Base-by-base conservation (phyloP, 352 stramenopile genomes). In the Phytophthora lateralis region DNA sequence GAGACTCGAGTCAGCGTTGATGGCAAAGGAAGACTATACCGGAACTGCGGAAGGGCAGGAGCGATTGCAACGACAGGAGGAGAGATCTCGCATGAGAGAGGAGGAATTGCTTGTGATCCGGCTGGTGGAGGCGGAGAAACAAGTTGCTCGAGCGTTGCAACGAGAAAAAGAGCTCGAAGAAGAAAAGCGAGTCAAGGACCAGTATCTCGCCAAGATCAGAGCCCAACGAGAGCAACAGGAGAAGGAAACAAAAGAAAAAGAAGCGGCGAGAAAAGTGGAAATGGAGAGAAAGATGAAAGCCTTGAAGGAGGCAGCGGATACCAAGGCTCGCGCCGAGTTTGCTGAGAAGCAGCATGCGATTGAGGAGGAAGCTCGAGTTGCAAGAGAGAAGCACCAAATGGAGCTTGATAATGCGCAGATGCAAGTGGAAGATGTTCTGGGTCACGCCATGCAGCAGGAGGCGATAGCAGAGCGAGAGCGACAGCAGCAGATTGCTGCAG, bases 11-110 rank as follows among this genome's bases (percentile, higher is more conserved):
- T 48, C 76, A 21, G 30, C 45, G 26, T 50, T 78, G 29, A 92
- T 90, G 83, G 47, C 65, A 5, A 71, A 55, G 2, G 83, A 92
- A 27, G 83, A 92, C 51, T 92, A 90, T 49, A 76, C 61, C 0
- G 69, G 75, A 17, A 92, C 76, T 4, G 55, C 55, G 0, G 83
- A 90, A 35, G 82, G 82, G 2, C 59, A 76, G 0, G 78, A 71
- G 43, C 60, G 82, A 29, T 62, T 82, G 8, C 58, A 64, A 27
- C 65, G 82, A 4, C 82, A 85, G n/a, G 67, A 82, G 11, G 80
- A 89, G 49, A 71, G 67, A 1, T 70, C 73, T 24, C 51, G 54
- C 14, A 90, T 92, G 82, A 44, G 66, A 39, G 80, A 89, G 26
- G 80, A 92, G 56, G 82, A 92, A 35, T 54, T 88, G 9, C 41